These are phyloP conservation scores for Tetrahymena elliotti DNA, from an alignment of 73 alveolate genomes.

Conservation along the genomic window DNA sequence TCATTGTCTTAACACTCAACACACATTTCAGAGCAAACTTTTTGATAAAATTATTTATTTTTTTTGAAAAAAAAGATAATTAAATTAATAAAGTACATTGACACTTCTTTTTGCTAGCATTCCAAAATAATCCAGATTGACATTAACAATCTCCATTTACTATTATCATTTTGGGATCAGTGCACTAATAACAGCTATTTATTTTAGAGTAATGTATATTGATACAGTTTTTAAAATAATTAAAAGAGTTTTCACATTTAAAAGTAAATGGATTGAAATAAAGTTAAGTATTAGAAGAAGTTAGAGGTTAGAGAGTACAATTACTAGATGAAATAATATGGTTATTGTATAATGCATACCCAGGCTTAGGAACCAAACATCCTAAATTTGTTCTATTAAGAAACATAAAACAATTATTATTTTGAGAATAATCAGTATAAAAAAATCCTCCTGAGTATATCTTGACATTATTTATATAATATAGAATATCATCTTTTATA, in stretches of 20 bases:
- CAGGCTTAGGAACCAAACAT: neutral
- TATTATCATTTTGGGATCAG: neutral
- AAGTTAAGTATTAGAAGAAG: neutral
- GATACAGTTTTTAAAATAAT: neutral
- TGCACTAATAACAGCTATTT: neutral
- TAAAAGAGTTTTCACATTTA: neutral
- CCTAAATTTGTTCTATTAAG: neutral
- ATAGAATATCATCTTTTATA: neutral
- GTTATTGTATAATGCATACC: neutral
- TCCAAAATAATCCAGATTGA: neutral
- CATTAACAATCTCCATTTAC: neutral
- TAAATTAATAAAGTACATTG: neutral
- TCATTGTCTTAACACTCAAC: neutral
- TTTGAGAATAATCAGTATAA: neutral
- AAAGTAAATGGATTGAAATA: neutral
- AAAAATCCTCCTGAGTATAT: neutral
- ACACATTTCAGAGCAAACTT: neutral
- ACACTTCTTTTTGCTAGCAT: neutral
- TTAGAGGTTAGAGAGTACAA: neutral
- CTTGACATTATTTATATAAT: neutral
- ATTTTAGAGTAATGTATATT: neutral
- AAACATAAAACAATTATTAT: neutral
- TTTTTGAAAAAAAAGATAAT: neutral
- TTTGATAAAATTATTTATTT: neutral
- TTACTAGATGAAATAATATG: neutral